Evolutionary conservation across 306 rosid species (phyloP).

Genomic region (Adenanthera pavonina): DNA sequence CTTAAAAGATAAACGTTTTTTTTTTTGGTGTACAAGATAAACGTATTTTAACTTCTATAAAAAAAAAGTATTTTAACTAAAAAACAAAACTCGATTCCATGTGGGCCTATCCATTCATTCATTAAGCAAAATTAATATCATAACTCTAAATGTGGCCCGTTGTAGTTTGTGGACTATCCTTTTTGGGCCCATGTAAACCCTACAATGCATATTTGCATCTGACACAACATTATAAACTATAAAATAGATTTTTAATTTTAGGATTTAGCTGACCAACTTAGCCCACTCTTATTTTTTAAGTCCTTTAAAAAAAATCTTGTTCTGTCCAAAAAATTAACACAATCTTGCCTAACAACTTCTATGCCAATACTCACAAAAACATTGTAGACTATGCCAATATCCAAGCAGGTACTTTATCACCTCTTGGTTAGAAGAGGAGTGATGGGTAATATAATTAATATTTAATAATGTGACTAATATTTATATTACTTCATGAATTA

Average conservation of each 20-base stretch:
- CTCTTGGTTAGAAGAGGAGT: background rate
- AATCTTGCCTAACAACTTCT: background rate
- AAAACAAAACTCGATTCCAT: no score
- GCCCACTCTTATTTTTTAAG: background rate
- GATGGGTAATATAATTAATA: background rate
- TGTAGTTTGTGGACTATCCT: background rate
- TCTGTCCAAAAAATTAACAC: background rate
- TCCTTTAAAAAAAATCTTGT: background rate
- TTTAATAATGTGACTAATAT: background rate
- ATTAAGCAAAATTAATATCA: no score
- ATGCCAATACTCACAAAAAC: no score
- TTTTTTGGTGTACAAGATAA: no score
- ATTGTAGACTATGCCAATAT: background rate
- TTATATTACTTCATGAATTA: background rate
- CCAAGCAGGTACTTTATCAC: background rate
- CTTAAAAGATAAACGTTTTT: no score
- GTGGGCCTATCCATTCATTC: no score
- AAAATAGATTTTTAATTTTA: background rate
- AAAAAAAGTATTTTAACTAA: no score
- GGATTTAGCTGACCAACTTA: background rate
- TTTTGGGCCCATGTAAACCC: background rate
- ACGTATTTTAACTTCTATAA: no score
- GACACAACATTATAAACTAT: background rate
- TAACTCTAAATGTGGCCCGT: no score
- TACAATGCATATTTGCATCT: background rate